Conservation (phyloP, 169 alveolate species). For the Cryptosporidium sp. region DNA sequence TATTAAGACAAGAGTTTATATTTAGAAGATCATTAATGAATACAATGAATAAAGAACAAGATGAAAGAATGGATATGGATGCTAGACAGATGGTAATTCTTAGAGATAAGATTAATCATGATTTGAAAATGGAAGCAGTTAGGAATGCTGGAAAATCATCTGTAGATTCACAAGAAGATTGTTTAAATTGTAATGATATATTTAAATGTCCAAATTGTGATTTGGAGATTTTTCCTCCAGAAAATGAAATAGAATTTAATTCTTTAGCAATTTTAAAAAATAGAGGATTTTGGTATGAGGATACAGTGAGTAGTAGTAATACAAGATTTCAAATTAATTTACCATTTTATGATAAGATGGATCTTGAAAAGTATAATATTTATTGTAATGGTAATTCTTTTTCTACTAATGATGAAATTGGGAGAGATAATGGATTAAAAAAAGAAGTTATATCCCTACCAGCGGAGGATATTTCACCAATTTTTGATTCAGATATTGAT, state of each 20-base stretch:
- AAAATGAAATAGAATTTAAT: constrained; percentile 43
- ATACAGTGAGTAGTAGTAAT: background rate
- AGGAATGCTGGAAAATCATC: background rate
- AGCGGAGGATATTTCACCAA: background rate
- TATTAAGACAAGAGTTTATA: constrained; percentile 23
- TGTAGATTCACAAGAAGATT: background rate
- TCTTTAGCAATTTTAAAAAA: constrained; percentile 10
- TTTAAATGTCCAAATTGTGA: constrained; percentile 61
- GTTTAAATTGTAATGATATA: constrained; percentile 45
- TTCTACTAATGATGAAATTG: background rate
- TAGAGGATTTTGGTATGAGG: constrained; percentile 56
- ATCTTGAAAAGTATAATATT: background rate
- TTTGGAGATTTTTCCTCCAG: constrained; percentile 64
- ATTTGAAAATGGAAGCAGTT: constrained; percentile 21
- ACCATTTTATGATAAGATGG: constrained; percentile 42
- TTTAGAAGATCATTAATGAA: constrained; percentile 44
- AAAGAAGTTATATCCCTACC: background rate
- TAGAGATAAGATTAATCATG: constrained; percentile 39
- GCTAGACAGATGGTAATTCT: constrained; percentile 69
- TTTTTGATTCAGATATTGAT: background rate
- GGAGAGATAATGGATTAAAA: too few species aligned
- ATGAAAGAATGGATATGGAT: constrained; percentile 52
- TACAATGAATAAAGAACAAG: background rate
- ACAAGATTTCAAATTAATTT: background rate
- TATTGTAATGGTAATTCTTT: background rate